Evolutionary conservation across 306 rosid species (phyloP).

Genomic region (Spatholobus suberectus): DNA sequence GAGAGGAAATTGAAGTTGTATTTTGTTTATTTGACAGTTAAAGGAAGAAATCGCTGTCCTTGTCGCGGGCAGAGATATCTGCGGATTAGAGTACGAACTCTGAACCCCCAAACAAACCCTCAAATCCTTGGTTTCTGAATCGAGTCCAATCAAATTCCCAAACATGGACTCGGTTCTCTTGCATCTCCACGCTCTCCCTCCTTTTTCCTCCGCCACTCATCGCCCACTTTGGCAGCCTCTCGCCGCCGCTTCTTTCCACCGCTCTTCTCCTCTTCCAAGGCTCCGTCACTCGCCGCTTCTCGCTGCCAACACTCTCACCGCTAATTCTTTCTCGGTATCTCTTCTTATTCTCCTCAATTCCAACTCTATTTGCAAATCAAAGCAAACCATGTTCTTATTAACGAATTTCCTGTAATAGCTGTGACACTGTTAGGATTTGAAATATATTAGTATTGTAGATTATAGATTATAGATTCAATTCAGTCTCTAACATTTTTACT

Average conservation of each 20-base stretch:
- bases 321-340: conserved; percentile 68
- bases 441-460: not conserved
- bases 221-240: conserved; percentile 39
- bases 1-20: not conserved
- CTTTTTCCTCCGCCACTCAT: conserved; percentile 41
- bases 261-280: conserved; percentile 26
- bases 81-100: not conserved
- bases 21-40: not conserved
- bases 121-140: not conserved
- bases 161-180: conserved; percentile 60
- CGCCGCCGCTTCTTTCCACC: conserved; percentile 41
- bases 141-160: conserved; percentile 3
- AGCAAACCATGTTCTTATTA: not conserved
- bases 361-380: not conserved
- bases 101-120: not conserved
- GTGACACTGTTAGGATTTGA: not conserved
- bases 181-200: conserved; percentile 39
- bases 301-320: conserved; percentile 55
- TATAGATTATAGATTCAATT: not conserved
- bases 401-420: not conserved
- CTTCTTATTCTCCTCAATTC: not conserved
- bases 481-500: not conserved
- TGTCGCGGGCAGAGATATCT: not conserved
- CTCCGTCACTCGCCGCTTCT: conserved; percentile 43
- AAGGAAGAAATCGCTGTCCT: not conserved